phyloP scores from a whole-genome alignment of 108 stramenopile species.

The Skeletonema grethae region DNA sequence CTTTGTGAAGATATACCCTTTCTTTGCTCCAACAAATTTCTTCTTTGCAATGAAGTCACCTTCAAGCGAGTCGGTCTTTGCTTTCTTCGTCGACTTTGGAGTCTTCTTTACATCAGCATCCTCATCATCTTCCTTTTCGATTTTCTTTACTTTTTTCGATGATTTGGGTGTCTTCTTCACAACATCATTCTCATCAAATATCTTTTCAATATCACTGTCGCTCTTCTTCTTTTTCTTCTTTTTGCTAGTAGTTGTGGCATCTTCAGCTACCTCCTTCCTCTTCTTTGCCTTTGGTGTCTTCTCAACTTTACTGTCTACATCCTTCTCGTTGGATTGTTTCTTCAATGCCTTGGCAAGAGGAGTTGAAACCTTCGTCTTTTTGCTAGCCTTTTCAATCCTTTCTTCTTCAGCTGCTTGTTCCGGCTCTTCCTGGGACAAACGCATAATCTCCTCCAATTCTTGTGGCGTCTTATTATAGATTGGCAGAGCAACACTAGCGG shows the following conservation, averaged over 20 bases:
- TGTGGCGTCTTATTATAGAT: constrained; percentile 84
- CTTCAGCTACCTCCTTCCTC: constrained; percentile 11
- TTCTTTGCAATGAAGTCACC: constrained; percentile 61
- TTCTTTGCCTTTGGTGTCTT: constrained; percentile 35
- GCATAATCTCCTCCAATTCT: constrained; percentile 63
- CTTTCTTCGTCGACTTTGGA: not conserved
- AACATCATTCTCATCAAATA: not conserved
- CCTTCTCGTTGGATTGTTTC: constrained; percentile 57
- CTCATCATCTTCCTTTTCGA: not conserved
- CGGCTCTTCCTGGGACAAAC: constrained; percentile 40
- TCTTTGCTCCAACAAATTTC: constrained; percentile 74
- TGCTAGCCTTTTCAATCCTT: constrained; percentile 16
- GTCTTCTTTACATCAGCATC: not conserved
- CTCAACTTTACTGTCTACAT: constrained; percentile 11
- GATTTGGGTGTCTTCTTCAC: constrained; percentile 12
- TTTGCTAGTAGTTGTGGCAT: not conserved
- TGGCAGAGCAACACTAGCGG: constrained; percentile 77
- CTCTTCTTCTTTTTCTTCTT: constrained; percentile 23
- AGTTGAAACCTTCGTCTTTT: constrained; percentile 37
- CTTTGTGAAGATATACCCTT: constrained; percentile 74
- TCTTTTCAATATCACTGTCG: not conserved
- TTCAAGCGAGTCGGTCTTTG: constrained; percentile 15
- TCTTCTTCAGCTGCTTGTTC: constrained; percentile 18
- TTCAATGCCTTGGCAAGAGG: constrained; percentile 81
- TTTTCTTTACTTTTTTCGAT: constrained; percentile 21